A percentile compares a stretch with the other conserved stretches of the same genome.
Conservation (phyloP, 106 monocot species). For the Posidonia australis region DNA sequence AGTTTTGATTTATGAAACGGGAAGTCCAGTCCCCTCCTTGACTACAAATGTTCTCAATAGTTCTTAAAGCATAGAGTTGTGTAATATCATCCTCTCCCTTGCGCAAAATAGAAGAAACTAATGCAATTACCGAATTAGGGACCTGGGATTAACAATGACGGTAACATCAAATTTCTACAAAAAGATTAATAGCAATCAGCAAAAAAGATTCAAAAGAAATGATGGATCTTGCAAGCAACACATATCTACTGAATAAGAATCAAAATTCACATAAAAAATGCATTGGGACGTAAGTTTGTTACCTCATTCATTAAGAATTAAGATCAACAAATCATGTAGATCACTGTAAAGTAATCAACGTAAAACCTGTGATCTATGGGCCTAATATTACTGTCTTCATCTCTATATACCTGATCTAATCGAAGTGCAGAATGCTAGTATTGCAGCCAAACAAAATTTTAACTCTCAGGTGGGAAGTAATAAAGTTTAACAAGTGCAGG, state of each 20-base stretch:
- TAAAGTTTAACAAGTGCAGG: too few species aligned
- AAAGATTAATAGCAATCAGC: background rate
- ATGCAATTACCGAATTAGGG: conserved; percentile 60
- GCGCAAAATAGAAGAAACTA: conserved; percentile 80
- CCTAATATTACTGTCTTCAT: too few species aligned
- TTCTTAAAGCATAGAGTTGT: conserved; percentile 84
- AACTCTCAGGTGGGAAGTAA: too few species aligned
- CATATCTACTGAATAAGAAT: background rate
- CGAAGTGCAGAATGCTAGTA: too few species aligned
- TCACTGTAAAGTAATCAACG: too few species aligned
- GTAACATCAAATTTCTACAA: background rate
- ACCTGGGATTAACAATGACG: conserved; percentile 35
- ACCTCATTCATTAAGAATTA: too few species aligned
- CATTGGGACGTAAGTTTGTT: too few species aligned
- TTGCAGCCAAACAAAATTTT: too few species aligned
- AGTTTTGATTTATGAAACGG: conserved; percentile 72
- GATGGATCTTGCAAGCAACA: background rate
- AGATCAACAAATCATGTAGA: too few species aligned
- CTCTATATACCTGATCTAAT: too few species aligned
- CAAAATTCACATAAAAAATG: too few species aligned
- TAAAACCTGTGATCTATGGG: too few species aligned
- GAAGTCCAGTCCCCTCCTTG: conserved; percentile 84
- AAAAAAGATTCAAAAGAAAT: background rate
- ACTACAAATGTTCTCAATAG: conserved; percentile 85
- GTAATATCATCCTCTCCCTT: conserved; percentile 92